Conservation (phyloP, 495 filamentous ascomycete genomes). For the Diplogelasinospora grovesii region DNA sequence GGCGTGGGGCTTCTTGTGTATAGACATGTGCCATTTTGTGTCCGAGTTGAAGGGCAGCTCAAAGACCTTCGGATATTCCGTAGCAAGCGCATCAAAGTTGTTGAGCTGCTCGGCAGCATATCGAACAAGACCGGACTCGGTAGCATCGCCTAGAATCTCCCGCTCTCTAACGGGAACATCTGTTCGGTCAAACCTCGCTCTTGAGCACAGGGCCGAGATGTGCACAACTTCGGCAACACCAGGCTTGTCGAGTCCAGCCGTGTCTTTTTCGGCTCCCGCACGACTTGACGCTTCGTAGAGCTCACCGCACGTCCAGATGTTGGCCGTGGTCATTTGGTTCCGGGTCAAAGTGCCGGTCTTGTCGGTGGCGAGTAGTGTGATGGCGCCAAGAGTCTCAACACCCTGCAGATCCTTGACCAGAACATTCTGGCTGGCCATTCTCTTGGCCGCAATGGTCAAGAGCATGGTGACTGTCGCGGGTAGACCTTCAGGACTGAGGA, state of each 20-base stretch:
- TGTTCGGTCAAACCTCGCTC: constrained; percentile 17
- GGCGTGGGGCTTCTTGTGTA: constrained; percentile 28
- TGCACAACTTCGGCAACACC: constrained; percentile 52
- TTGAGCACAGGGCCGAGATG: constrained; percentile 20
- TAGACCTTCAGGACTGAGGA: constrained; percentile 58
- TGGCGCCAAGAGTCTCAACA: constrained; percentile 18
- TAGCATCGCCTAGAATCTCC: constrained; percentile 16
- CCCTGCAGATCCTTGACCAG: constrained; percentile 15
- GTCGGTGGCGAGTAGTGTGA: constrained; percentile 38
- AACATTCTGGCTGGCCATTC: constrained; percentile 15
- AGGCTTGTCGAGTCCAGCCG: constrained; percentile 27
- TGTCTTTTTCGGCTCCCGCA: constrained; percentile 34
- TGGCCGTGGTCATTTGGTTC: constrained; percentile 51
- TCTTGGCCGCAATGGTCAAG: constrained; percentile 16
- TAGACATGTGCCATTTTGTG: constrained; percentile 52
- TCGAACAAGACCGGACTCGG: constrained; percentile 22
- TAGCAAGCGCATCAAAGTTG: constrained; percentile 27
- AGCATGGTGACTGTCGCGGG: constrained; percentile 50
- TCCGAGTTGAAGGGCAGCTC: constrained; percentile 59
- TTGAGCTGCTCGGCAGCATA: constrained; percentile 27
- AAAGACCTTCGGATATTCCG: constrained; percentile 12
- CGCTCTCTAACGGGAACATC: constrained; percentile 14
- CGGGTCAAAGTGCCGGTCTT: constrained; percentile 61
- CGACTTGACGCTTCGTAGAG: constrained; percentile 26
- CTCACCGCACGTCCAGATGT: constrained; percentile 39